phyloP scores from a whole-genome alignment of 2,329 filamentous ascomycete species.

The Clarireedia homoeocarpa region DNA sequence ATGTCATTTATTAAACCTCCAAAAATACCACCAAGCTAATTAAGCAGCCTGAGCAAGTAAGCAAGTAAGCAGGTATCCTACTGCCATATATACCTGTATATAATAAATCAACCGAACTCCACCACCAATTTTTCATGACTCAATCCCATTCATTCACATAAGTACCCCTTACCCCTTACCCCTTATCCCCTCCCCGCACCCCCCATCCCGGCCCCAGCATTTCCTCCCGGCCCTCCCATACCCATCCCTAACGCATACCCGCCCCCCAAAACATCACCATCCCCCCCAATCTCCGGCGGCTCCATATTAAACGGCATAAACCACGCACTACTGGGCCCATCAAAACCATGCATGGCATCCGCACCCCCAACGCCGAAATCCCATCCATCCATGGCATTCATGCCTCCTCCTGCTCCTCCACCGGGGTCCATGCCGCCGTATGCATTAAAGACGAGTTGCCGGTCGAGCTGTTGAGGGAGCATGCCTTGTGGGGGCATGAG shows the following conservation, averaged over 20 bases:
- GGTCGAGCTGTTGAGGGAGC: slow-evolving; percentile 64
- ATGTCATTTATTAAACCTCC: too few relatives aligned
- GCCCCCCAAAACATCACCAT: slow-evolving; percentile 18
- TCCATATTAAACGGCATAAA: slow-evolving; percentile 92
- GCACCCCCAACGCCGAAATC: neutral
- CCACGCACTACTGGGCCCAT: slow-evolving; percentile 62
- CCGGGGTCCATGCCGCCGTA: slow-evolving; percentile 49
- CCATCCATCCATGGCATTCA: slow-evolving; percentile 10
- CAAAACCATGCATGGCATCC: slow-evolving; percentile 17
- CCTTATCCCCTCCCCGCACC: neutral
- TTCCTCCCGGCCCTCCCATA: neutral
- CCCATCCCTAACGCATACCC: neutral
- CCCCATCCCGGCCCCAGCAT: neutral
- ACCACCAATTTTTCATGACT: neutral
- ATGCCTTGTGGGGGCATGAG: slow-evolving; percentile 39
- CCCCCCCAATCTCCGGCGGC: slow-evolving; percentile 49
- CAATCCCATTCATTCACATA: neutral
- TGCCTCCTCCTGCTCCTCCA: slow-evolving; percentile 15
- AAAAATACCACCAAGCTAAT: too few relatives aligned
- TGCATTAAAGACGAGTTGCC: slow-evolving; percentile 68
- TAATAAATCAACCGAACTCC: neutral
- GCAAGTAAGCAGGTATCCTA: too few relatives aligned
- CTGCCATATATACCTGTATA: too few relatives aligned
- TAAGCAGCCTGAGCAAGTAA: too few relatives aligned
- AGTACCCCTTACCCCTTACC: neutral